Evolutionary conservation across 805 yeast species (phyloP), one percentile per base, ranked within the genome.

Genomic region (Monosporozyma yasuniensis): DNA sequence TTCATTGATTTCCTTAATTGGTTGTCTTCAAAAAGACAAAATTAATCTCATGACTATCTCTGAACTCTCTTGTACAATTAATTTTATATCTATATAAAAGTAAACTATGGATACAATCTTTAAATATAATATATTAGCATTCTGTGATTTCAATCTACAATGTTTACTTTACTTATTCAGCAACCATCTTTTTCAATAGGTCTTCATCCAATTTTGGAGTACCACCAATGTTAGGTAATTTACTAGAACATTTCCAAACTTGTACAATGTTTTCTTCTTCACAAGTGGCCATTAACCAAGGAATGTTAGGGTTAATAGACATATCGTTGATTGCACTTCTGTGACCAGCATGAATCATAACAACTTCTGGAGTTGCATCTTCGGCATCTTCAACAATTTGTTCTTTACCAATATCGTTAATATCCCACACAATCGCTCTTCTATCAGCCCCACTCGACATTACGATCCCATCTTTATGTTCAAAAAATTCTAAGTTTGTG

Each of bases 271-370:
- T 73, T 35, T 73, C 73, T 54, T 72, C 76, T 46, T 74, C 73
- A 6, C 70, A 64, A 35, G 86, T 76, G 0, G 85, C 87, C 50
- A 84, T 59, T 37, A 86, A 75, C 90, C 91, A 86, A n/a, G 86
- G 86, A 51, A 80, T 74, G 38, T 63, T 61, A 5, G 82, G 80
- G 60, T 81, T 83, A 74, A 87, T 81, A 32, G 81, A 76, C 56
- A 86, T 72, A 63, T 86, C 95, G 42, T 82, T 80, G 16, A 86
- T 82, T 5, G 83, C 74, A 16, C 87, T 83, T 18, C 89, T 82
- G 61, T 88, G 96, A 19, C 96, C 96, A 37, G 95, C 95, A 63
- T 88, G 96, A 83, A 88, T 84, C 89, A 87, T 84, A 58, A 87
- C 72, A 34, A 88, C 68, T 64, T 88, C 96, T 4, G 96, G 91